Conservation (phyloP, 805 yeast species). For the Candida wancherniae region DNA sequence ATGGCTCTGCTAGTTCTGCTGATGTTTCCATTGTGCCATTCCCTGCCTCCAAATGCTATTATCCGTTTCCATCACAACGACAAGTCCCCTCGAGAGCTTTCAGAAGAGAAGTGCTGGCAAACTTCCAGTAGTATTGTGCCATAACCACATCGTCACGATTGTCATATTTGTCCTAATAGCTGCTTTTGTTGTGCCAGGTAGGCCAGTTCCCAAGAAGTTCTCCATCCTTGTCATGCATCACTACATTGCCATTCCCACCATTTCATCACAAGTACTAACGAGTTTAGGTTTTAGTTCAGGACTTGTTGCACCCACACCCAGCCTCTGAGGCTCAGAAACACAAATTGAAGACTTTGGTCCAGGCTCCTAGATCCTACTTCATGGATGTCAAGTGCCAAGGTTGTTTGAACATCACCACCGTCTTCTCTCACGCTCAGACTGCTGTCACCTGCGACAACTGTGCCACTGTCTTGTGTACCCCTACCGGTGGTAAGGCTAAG, state of each 20-base stretch:
- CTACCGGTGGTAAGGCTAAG: slow-evolving; percentile 42
- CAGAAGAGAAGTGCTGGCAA: no score
- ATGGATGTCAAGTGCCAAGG: slow-evolving; percentile 42
- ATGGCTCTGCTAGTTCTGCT: no score
- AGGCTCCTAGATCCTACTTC: slow-evolving; percentile 39
- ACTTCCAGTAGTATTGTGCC: neutral
- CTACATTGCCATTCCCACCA: neutral
- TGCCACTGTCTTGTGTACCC: slow-evolving; percentile 37
- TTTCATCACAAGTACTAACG: slow-evolving; percentile 11
- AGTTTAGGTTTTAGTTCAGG: slow-evolving; percentile 38
- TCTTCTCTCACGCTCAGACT: slow-evolving; percentile 40
- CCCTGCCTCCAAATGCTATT: no score
- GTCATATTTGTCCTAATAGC: no score
- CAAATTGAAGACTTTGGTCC: slow-evolving; percentile 38
- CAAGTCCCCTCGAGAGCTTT: no score
- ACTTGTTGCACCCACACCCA: slow-evolving; percentile 38
- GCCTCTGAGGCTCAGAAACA: slow-evolving; percentile 35
- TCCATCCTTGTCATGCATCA: no score
- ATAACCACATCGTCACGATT: neutral
- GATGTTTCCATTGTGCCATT: no score
- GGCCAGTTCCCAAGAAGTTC: no score
- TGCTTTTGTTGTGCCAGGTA: no score
- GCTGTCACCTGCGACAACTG: slow-evolving; percentile 41
- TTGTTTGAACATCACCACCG: slow-evolving; percentile 38
- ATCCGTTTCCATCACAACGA: no score